Conservation (phyloP, 306 rosid species). For the Rosa rugosa region DNA sequence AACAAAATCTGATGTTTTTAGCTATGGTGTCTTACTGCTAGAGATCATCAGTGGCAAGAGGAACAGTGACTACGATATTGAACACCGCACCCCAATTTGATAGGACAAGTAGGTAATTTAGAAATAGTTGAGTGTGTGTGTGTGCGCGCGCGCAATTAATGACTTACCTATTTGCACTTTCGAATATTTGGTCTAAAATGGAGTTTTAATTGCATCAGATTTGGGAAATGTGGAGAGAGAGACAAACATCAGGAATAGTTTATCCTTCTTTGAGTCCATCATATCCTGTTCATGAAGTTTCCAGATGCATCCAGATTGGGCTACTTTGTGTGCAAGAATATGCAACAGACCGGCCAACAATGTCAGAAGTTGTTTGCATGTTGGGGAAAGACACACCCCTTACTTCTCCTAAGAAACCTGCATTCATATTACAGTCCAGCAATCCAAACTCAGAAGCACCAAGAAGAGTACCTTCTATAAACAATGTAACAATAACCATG, state of each 20-base stretch:
- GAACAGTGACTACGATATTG: slow-evolving; percentile 33
- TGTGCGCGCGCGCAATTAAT: background rate
- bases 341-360: slow-evolving; percentile 54
- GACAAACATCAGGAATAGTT: slow-evolving; percentile 27
- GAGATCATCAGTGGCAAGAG: slow-evolving; percentile 63
- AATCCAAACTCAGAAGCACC: no score
- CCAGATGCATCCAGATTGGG: slow-evolving; percentile 61
- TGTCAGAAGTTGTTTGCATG: slow-evolving; percentile 56
- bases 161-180: background rate
- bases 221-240: slow-evolving; percentile 50
- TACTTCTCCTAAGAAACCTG: no score
- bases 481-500: no score
- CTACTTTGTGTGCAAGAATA: slow-evolving; percentile 58
- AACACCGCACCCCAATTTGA: slow-evolving; percentile 28
- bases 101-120: slow-evolving; percentile 46
- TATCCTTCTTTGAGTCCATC: slow-evolving; percentile 28
- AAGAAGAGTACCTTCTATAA: no score
- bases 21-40: slow-evolving; percentile 53
- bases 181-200: background rate
- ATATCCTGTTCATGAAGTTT: slow-evolving; percentile 24
- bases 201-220: slow-evolving; percentile 24
- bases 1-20: slow-evolving; percentile 47
- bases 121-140: no score
- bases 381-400: slow-evolving; percentile 43
- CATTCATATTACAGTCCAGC: no score